Evolutionary conservation across 305 asterid genomes (phyloP).

Genomic region (Fraxinus paxiana): DNA sequence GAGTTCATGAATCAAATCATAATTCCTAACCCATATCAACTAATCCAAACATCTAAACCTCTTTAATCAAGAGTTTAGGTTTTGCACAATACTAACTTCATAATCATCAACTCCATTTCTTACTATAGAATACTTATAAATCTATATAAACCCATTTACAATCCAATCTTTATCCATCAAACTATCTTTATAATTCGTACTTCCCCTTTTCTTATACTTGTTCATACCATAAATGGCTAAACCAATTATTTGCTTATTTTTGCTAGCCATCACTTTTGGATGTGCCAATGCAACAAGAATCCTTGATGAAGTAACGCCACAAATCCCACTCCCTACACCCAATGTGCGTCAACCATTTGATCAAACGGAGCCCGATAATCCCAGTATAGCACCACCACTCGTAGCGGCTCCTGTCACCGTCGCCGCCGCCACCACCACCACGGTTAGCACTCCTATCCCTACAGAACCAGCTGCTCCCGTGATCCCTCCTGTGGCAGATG

Average conservation of each 20-base stretch:
- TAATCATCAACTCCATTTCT: conserved; percentile 26
- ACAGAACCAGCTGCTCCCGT: conserved; percentile 19
- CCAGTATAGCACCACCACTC: background rate
- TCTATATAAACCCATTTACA: conserved; percentile 9
- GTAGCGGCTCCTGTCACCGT: background rate
- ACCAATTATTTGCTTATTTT: conserved; percentile 33
- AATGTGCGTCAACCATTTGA: background rate
- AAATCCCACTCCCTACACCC: background rate
- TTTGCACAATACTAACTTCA: conserved; percentile 28
- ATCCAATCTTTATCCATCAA: conserved; percentile 12
- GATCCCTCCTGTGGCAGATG: conserved; percentile 18
- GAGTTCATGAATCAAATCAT: background rate
- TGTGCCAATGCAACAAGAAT: conserved; percentile 39
- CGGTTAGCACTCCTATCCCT: background rate
- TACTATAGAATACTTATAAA: background rate
- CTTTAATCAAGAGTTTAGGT: background rate
- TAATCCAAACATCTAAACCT: conserved; percentile 12
- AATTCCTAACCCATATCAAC: conserved; percentile 6
- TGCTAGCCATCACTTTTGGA: conserved; percentile 37
- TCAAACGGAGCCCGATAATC: background rate
- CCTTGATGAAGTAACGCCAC: background rate
- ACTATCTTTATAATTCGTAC: conserved; percentile 1
- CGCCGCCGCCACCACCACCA: background rate
- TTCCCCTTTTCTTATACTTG: background rate
- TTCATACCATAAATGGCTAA: conserved; percentile 26